Evolutionary conservation across 2,329 filamentous ascomycete genomes (phyloP).

Genomic region (Apiospora marii): DNA sequence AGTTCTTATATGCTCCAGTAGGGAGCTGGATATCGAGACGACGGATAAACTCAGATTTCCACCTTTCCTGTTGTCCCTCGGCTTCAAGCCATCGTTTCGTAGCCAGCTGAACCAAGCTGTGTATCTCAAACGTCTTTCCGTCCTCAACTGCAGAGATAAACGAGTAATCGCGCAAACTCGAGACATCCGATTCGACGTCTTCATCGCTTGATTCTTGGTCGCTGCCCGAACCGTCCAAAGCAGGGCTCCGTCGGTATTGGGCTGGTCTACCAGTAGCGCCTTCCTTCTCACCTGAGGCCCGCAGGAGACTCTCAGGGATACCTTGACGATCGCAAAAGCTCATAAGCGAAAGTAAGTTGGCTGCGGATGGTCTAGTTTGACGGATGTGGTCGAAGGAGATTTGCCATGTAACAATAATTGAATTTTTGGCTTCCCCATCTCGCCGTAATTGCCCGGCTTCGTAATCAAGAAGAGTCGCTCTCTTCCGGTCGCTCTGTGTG

Average conservation of each 20-base stretch:
- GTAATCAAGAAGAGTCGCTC: conserved; percentile 38
- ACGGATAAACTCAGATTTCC: conserved; percentile 40
- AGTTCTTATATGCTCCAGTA: too few relatives aligned
- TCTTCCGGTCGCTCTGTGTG: conserved; percentile 40
- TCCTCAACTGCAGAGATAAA: conserved; percentile 40
- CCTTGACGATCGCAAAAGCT: conserved; percentile 54
- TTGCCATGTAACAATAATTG: conserved; percentile 47
- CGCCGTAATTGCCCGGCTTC: conserved; percentile 43
- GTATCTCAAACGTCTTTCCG: conserved; percentile 48
- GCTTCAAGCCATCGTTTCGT: conserved; percentile 45
- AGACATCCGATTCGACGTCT: conserved; percentile 44
- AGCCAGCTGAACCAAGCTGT: conserved; percentile 50
- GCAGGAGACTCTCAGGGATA: conserved; percentile 42
- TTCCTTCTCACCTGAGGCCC: background rate
- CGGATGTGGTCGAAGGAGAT: conserved; percentile 48
- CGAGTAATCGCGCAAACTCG: conserved; percentile 45
- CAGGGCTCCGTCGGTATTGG: background rate
- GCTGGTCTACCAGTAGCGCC: background rate
- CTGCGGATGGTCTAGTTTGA: conserved; percentile 41
- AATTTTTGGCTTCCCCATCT: conserved; percentile 44
- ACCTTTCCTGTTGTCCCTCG: conserved; percentile 36
- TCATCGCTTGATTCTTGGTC: conserved; percentile 15
- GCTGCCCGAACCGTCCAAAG: background rate
- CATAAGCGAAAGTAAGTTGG: conserved; percentile 54
- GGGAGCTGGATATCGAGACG: conserved; percentile 31